Percentiles rank a stretch among this genome's conserved stretches.
Evolutionary conservation across 2,329 filamentous ascomycete species (phyloP).

Genomic region (Kalaharituber pfeilii): DNA sequence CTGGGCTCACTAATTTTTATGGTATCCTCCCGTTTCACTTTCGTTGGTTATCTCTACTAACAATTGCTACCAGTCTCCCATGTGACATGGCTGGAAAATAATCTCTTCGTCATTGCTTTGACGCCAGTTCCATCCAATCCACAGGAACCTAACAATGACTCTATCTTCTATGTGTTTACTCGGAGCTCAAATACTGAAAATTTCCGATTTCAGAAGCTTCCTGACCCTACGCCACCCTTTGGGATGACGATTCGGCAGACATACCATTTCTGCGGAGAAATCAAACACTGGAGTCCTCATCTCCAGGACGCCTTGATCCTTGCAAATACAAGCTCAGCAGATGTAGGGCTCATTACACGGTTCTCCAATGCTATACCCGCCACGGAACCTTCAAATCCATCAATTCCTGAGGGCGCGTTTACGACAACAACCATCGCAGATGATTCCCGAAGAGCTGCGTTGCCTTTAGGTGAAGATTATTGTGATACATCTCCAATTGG

Average conservation of each 20-base stretch:
- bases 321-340: conserved; percentile 60
- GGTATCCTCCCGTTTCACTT: conserved; percentile 34
- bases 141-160: conserved; percentile 31
- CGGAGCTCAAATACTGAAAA: conserved; percentile 40
- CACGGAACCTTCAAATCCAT: no score
- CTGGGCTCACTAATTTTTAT: conserved; percentile 47
- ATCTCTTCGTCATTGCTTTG: conserved; percentile 67
- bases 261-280: conserved; percentile 58
- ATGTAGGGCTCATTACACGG: conserved; percentile 61
- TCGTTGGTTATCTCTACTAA: not conserved
- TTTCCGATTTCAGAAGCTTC: conserved; percentile 57
- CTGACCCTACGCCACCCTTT: conserved; percentile 57
- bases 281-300: conserved; percentile 49
- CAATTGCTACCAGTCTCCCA: conserved; percentile 45
- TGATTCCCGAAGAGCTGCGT: conserved; percentile 55
- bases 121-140: conserved; percentile 43
- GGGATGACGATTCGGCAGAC: conserved; percentile 47
- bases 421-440: conserved; percentile 54
- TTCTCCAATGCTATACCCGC: conserved; percentile 31
- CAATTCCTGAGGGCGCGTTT: conserved; percentile 32
- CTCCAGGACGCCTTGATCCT: conserved; percentile 69
- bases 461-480: conserved; percentile 52
- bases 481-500: conserved; percentile 66
- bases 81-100: conserved; percentile 73
- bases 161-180: conserved; percentile 63